Conservation (phyloP, 2,329 filamentous ascomycete genomes). For the Arachnomyces sp. region DNA sequence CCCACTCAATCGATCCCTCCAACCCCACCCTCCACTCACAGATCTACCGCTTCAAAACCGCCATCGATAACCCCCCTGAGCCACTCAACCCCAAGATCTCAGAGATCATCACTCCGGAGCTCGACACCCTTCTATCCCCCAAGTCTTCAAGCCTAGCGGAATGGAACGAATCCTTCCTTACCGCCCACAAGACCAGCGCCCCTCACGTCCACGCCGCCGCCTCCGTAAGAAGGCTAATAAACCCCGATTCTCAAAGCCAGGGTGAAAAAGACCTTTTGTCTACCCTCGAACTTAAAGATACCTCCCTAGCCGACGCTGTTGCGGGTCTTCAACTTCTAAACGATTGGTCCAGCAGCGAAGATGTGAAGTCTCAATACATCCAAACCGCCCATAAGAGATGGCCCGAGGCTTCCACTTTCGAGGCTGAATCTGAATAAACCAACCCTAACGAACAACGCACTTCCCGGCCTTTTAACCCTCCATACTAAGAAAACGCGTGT, state of each 20-base stretch:
- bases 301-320: slow-evolving; percentile 50
- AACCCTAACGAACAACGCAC: background rate
- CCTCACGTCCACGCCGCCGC: slow-evolving; percentile 57
- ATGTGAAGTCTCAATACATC: slow-evolving; percentile 43
- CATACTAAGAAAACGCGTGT: too few species aligned
- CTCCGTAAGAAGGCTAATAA: slow-evolving; percentile 51
- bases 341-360: slow-evolving; percentile 43
- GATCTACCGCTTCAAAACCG: slow-evolving; percentile 58
- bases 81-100: slow-evolving; percentile 58
- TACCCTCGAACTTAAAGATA: slow-evolving; percentile 45
- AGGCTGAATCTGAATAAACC: slow-evolving; percentile 1
- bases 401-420: slow-evolving; percentile 32
- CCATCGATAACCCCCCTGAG: slow-evolving; percentile 48
- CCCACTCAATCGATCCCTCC: slow-evolving; percentile 58
- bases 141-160: slow-evolving; percentile 50
- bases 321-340: slow-evolving; percentile 45
- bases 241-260: slow-evolving; percentile 46
- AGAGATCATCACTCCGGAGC: slow-evolving; percentile 61
- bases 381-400: slow-evolving; percentile 33
- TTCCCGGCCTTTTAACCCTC: too few species aligned
- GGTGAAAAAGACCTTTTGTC: slow-evolving; percentile 56
- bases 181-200: slow-evolving; percentile 54
- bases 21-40: slow-evolving; percentile 71
- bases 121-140: slow-evolving; percentile 49
- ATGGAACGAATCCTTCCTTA: slow-evolving; percentile 59